Evolutionary conservation across 257 asterid genomes (phyloP).

Genomic region (Hygrophila difformis): DNA sequence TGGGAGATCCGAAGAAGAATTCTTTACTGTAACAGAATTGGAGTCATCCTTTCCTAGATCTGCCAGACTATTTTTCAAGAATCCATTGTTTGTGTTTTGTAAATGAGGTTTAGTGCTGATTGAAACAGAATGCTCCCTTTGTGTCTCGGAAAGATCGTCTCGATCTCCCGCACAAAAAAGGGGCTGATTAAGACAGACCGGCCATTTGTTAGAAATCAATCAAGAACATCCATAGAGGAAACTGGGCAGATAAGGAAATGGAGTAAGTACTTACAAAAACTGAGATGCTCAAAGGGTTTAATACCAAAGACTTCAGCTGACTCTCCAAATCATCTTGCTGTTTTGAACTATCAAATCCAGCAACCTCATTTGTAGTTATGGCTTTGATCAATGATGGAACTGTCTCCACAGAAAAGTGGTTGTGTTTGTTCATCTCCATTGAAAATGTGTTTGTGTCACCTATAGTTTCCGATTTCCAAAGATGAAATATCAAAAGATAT

Average conservation of each 20-base stretch:
- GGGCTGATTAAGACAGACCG: no score
- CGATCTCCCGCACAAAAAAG: no score
- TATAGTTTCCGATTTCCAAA: no score
- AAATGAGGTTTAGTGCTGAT: slow-evolving; percentile 45
- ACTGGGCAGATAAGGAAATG: background rate
- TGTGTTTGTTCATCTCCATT: slow-evolving; percentile 27
- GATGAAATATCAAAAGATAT: no score
- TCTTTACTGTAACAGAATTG: background rate
- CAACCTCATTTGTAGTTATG: slow-evolving; percentile 32
- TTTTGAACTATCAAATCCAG: slow-evolving; percentile 42
- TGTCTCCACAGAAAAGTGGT: slow-evolving; percentile 16
- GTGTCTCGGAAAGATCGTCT: slow-evolving; percentile 8
- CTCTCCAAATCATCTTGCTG: slow-evolving; percentile 8
- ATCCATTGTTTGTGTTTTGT: slow-evolving; percentile 26
- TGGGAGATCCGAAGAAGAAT: no score
- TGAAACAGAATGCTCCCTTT: slow-evolving; percentile 34
- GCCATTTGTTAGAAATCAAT: no score
- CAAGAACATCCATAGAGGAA: no score
- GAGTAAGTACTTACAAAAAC: slow-evolving; percentile 22
- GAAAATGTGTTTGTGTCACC: no score
- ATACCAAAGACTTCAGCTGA: slow-evolving; percentile 6
- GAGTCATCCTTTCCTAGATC: slow-evolving; percentile 1
- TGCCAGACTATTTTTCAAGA: slow-evolving; percentile 20
- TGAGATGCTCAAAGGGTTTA: slow-evolving; percentile 14
- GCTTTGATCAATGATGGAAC: slow-evolving; percentile 45